These are phyloP conservation scores for Drechmeria coniospora DNA, from an alignment of 2,329 filamentous ascomycete genomes.

Conservation along the genomic window DNA sequence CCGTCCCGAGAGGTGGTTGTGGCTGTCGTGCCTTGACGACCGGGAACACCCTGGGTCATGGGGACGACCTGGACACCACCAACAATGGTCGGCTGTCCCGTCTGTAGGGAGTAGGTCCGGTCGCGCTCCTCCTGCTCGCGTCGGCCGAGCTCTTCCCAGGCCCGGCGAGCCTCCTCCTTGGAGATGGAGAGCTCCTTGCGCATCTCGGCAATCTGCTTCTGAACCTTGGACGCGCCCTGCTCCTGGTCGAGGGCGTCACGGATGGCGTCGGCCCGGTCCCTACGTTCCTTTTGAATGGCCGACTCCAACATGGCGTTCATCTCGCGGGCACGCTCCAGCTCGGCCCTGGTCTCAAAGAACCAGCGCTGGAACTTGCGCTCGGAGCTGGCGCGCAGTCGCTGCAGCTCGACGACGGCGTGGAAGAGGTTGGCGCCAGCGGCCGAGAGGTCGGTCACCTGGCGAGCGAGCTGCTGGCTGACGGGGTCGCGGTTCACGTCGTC, in stretches of 20 bases:
- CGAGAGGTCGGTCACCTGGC: constrained; percentile 93
- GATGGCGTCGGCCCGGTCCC: constrained; percentile 51
- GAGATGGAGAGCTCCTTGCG: constrained; percentile 85
- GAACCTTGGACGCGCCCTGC: constrained; percentile 55
- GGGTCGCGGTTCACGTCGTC: constrained; percentile 72
- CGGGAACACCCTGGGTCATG: constrained; percentile 59
- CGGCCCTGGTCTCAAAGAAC: constrained; percentile 89
- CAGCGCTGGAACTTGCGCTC: constrained; percentile 96
- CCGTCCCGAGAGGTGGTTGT: too few relatives aligned
- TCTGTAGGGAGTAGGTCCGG: constrained; percentile 67
- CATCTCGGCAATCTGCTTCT: constrained; percentile 78
- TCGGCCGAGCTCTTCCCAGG: constrained; percentile 92
- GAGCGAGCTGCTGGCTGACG: constrained; percentile 71
- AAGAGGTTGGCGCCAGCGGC: constrained; percentile 94
- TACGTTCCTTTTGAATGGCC: constrained; percentile 59
- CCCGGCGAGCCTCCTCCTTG: constrained; percentile 85
- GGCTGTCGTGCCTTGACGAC: constrained; percentile 33
- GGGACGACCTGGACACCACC: constrained; percentile 92
- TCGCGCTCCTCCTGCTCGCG: constrained; percentile 89
- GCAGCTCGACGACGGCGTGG: constrained; percentile 91
- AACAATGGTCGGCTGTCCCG: constrained; percentile 75
- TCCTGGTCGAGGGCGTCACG: constrained; percentile 51
- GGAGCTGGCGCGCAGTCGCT: constrained; percentile 82
- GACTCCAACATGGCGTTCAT: constrained; percentile 65
- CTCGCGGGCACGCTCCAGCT: constrained; percentile 76